Evolutionary conservation across 805 yeast genomes (phyloP).

Genomic region (Saccharomycopsis microspora): DNA sequence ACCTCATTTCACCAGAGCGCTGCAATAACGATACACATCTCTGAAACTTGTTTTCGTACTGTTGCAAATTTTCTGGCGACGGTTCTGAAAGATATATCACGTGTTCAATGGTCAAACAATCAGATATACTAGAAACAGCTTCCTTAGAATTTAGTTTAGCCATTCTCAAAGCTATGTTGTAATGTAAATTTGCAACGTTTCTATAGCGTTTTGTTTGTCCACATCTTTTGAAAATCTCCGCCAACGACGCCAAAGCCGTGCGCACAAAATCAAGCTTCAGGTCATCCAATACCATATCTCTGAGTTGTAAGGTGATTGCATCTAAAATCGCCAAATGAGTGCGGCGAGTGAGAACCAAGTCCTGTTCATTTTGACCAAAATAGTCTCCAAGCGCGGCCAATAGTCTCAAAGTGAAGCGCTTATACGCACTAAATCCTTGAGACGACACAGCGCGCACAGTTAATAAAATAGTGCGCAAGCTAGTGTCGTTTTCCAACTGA

Average conservation of each 20-base stretch:
- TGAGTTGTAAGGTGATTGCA: not conserved
- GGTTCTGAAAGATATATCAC: not conserved
- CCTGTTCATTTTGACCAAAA: no score
- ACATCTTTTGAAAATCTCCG: slow-evolving; percentile 17
- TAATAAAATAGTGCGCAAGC: not conserved
- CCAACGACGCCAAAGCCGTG: slow-evolving; percentile 16
- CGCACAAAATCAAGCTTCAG: slow-evolving; percentile 8
- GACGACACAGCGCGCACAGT: not conserved
- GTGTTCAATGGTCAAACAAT: not conserved
- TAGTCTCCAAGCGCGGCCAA: no score
- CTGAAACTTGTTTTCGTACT: slow-evolving; percentile 1
- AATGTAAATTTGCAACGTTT: slow-evolving; percentile 35
- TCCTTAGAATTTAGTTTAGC: not conserved
- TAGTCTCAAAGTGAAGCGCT: no score
- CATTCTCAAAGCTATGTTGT: slow-evolving; percentile 26
- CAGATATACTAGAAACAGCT: no score
- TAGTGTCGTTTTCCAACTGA: not conserved
- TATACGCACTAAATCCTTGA: no score
- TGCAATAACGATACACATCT: not conserved
- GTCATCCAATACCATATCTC: not conserved
- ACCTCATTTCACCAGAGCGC: not conserved
- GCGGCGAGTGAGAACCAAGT: no score
- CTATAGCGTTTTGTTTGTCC: slow-evolving; percentile 29
- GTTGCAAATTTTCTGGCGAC: not conserved
- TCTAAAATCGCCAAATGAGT: slow-evolving; percentile 4